A percentile compares a stretch with the other conserved stretches of the same genome.
Evolutionary conservation across 352 stramenopile genomes (phyloP).

Genomic region (Phytophthora cactorum): DNA sequence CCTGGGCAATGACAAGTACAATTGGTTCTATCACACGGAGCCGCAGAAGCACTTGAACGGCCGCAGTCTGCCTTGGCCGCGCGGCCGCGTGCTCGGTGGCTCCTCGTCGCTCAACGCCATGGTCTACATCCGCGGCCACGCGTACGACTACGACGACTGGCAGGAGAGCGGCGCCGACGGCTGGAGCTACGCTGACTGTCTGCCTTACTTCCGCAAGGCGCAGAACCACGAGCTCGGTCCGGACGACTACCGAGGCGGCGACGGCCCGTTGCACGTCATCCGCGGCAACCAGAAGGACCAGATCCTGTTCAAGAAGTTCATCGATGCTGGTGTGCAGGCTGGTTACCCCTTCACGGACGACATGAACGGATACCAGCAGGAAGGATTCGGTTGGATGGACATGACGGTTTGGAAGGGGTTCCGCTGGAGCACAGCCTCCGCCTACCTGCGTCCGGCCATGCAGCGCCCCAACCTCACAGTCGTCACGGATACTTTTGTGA

Average conservation of each 20-base stretch:
- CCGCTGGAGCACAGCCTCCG: conserved; percentile 80
- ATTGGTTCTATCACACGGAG: conserved; percentile 89
- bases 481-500: conserved; percentile 84
- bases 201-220: conserved; percentile 90
- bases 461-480: conserved; percentile 76
- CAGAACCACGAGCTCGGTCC: conserved; percentile 80
- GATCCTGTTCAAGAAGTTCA: conserved; percentile 91
- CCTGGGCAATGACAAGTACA: conserved; percentile 84
- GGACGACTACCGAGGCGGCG: conserved; percentile 83
- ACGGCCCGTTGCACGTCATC: conserved; percentile 82
- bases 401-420: conserved; percentile 85
- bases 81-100: conserved; percentile 87
- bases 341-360: conserved; percentile 90
- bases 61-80: conserved; percentile 82
- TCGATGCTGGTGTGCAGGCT: conserved; percentile 84
- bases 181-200: conserved; percentile 89
- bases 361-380: conserved; percentile 91
- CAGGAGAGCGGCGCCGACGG: conserved; percentile 65
- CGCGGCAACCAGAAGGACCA: conserved; percentile 81
- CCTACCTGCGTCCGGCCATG: conserved; percentile 79
- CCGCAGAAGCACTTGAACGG: conserved; percentile 86
- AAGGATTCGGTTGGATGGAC: conserved; percentile 92
- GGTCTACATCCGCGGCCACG: conserved; percentile 91
- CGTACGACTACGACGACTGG: conserved; percentile 91
- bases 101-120: conserved; percentile 92